Percentiles rank a stretch among this genome's conserved stretches.
Evolutionary conservation across 257 asterid genomes (phyloP).

Genomic region (Knoxia roxburghii): DNA sequence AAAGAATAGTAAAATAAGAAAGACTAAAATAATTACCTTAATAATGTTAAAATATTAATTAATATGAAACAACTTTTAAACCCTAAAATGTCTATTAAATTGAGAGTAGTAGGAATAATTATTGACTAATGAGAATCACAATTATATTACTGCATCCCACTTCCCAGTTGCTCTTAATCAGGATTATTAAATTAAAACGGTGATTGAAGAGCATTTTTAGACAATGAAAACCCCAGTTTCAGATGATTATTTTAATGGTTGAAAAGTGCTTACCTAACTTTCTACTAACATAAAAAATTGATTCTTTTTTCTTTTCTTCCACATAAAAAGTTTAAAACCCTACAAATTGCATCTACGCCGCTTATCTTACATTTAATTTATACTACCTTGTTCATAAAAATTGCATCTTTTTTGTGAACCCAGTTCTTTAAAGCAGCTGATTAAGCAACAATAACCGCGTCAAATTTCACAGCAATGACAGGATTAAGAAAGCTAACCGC

Average conservation of each 20-base stretch:
- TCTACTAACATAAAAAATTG: not conserved
- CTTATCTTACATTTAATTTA: not conserved
- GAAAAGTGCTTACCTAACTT: not conserved
- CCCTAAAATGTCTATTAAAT: too few species aligned
- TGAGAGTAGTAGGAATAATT: not conserved
- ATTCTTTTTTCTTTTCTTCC: not conserved
- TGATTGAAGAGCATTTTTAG: too few species aligned
- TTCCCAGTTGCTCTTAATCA: too few species aligned
- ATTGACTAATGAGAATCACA: not conserved
- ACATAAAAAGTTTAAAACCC: not conserved
- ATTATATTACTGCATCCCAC: not conserved
- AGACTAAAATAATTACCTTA: too few species aligned
- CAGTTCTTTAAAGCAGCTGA: not conserved
- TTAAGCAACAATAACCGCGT: not conserved
- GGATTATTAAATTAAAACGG: not conserved
- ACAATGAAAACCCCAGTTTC: not conserved
- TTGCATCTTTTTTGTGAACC: too few species aligned
- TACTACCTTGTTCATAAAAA: not conserved
- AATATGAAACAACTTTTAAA: too few species aligned
- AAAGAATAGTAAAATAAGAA: too few species aligned
- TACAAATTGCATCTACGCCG: too few species aligned
- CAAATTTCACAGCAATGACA: too few species aligned
- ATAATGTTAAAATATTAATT: too few species aligned
- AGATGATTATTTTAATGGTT: not conserved
- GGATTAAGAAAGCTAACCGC: conserved; percentile 3